Base-by-base conservation (phyloP, 352 stramenopile genomes). In the Globisporangium rhizosaccharum region DNA sequence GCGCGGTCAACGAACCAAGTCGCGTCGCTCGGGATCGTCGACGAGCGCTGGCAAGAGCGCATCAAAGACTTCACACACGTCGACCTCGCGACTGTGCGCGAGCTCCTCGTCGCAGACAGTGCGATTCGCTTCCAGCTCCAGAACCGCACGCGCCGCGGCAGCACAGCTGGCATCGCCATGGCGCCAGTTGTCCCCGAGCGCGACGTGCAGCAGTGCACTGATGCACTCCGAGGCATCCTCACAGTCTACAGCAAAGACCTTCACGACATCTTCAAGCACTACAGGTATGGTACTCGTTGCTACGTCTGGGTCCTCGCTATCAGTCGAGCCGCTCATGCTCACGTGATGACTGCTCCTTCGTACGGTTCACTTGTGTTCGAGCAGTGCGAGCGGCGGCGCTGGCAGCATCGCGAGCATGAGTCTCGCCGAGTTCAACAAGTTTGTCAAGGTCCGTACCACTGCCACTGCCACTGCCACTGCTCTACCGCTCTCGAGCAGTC, bases 191-290 rank as follows among this genome's bases (percentile, higher is more conserved):
- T 90, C 3, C 72, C 76, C 0, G 77, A 88, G 48, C 76, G 82
- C 50, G 79, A 92, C 25, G 80, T 90, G 17, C 62, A 78, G 9
- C 60, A 73, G 15, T 63, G 64, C 47, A 76, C 71, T 5, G 77
- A 75, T 46, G 79, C 77, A 6, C 64, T 93, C 36, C 77, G 76
- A 8, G 75, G 69, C 9, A 67, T 76, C 30, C 63, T 93, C 9
- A 30, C 71, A 10, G 55, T 81, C 11, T 88, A 90, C 68, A 85
- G 74, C 72, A 88, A 85, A 51, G 83, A 93, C 53, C 65, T 91
- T 26, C 76, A 79, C 67, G 83, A 90, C 28, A 93, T 91, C 48
- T 93, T 91, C 68, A 88, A 87, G 53, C 78, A 93, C 62, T 93
- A 93, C 63, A 87, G 77, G 77, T 87, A 6, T 10, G 3, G 41